A percentile compares a stretch with the other conserved stretches of the same genome.
Evolutionary conservation across 2,329 filamentous ascomycete species (phyloP).

Genomic region (Aureobasidium sp.): DNA sequence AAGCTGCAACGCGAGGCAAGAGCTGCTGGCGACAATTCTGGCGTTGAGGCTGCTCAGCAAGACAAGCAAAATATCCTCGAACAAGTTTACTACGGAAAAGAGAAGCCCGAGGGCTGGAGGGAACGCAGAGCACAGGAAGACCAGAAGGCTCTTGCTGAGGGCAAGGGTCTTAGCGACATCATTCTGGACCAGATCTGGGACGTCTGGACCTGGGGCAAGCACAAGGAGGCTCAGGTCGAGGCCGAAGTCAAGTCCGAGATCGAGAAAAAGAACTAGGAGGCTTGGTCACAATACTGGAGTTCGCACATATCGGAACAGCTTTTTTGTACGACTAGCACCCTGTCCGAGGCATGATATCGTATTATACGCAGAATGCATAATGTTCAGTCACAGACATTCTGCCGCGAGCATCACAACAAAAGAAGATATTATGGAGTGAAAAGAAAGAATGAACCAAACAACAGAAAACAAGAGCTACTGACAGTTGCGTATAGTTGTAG

Average conservation of each 20-base stretch:
- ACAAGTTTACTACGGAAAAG: conserved; percentile 30
- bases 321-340: not conserved
- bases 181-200: conserved; percentile 29
- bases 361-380: not conserved
- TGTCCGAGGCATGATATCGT: not conserved
- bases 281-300: not conserved
- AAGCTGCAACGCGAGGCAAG: conserved; percentile 31
- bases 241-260: not conserved
- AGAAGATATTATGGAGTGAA: not conserved
- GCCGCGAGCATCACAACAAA: not conserved
- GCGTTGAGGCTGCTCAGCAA: conserved; percentile 14
- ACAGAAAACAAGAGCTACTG: not conserved
- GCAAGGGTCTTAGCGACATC: conserved; percentile 29
- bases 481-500: not conserved
- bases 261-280: not conserved
- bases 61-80: conserved; percentile 21
- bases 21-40: conserved; percentile 27
- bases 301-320: not conserved
- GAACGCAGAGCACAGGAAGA: conserved; percentile 34
- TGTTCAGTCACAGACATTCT: not conserved
- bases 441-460: not conserved
- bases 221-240: conserved; percentile 17
- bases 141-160: conserved; percentile 31
- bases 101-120: conserved; percentile 37
- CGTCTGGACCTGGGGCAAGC: conserved; percentile 17